A percentile compares a stretch with the other conserved stretches of the same genome.
Conservation (phyloP, 371 early-diverging fungal genomes). For the Rhizomucor miehei region DNA sequence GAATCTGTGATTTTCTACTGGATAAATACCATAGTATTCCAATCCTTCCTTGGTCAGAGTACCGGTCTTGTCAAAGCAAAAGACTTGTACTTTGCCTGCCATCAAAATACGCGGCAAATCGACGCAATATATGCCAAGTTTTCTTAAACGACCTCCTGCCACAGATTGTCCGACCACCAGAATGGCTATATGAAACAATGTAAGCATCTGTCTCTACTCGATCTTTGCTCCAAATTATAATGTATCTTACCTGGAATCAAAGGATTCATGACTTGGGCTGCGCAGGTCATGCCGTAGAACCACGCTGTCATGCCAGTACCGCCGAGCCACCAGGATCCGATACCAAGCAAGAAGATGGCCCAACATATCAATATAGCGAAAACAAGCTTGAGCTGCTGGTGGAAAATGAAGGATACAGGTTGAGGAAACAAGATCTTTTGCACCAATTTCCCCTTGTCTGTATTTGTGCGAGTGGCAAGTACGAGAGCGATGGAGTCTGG, state of each 20-base stretch:
- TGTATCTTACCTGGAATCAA: constrained; percentile 45
- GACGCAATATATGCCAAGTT: constrained; percentile 68
- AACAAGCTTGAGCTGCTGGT: constrained; percentile 68
- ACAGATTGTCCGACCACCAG: constrained; percentile 76
- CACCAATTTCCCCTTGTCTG: constrained; percentile 74
- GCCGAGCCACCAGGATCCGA: constrained; percentile 49
- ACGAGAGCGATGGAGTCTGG: constrained; percentile 52
- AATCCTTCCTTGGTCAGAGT: constrained; percentile 66
- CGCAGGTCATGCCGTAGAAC: constrained; percentile 69
- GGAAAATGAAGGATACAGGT: constrained; percentile 62
- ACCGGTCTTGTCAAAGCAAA: constrained; percentile 79
- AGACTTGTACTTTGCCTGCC: constrained; percentile 92
- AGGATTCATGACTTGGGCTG: constrained; percentile 73
- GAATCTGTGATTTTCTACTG: constrained; percentile 7
- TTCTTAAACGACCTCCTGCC: constrained; percentile 64
- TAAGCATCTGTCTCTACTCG: too few relatives aligned
- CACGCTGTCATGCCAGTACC: constrained; percentile 46
- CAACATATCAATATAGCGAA: constrained; percentile 54
- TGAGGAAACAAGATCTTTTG: constrained; percentile 72
- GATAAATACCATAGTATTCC: constrained; percentile 53
- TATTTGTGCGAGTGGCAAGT: constrained; percentile 66
- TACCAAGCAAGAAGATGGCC: constrained; percentile 49
- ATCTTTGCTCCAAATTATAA: too few relatives aligned
- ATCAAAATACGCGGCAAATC: constrained; percentile 81
- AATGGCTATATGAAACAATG: too few relatives aligned